Base-by-base conservation (phyloP, 164 flowering plant species). In the Vitis amurensis region DNA sequence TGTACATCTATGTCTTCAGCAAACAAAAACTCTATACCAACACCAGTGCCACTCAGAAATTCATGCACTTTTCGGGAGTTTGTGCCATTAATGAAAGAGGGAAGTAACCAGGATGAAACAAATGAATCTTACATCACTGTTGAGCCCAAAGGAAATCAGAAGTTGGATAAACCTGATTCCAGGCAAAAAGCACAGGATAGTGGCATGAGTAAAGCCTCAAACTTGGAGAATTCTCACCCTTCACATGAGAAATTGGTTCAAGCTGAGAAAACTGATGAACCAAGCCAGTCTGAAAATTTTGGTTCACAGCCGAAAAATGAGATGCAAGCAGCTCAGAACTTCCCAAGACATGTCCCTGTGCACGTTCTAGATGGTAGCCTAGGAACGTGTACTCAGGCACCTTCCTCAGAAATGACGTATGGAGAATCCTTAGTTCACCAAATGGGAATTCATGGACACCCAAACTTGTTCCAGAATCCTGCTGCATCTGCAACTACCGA, bases 331-430 rank as follows among this genome's bases (percentile, higher is more conserved):
- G 56, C 78, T 61, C 88, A 83, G 67, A 84, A 74, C 74, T 84
- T 81, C 73, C 91, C 92, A 47, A 86, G 89, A 68, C 88, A 88
- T 77, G 86, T 88, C 9, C 85, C 92, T 56, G 90, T 88, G 67
- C 90, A 91, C 49, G 80, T 84, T 63, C 68, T 88, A 17, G 91
- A 91, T 64, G 86, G 86, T 56, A 83, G 73, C 76, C 66, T 61
- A 19, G 85, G 74, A 61, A 55, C 77, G 50, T 76, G 75, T 61
- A 69, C 68, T 68, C 78, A 80, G 71, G 71, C 56, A 66, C 73
- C 74, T 58, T 23, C 82, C n/a, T 64, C 78, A 15, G 76, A 78
- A 68, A 31, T 72, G 70, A 63, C 78, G n/a, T 66, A 69, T 56
- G 81, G 79, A 50, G 86, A 85, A 64, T 72, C 83, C 55, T 59